A percentile compares a stretch with the other conserved stretches of the same genome.
Evolutionary conservation across 139 green algal genomes (phyloP).

Genomic region (Chlamydomonas sphaeroides): DNA sequence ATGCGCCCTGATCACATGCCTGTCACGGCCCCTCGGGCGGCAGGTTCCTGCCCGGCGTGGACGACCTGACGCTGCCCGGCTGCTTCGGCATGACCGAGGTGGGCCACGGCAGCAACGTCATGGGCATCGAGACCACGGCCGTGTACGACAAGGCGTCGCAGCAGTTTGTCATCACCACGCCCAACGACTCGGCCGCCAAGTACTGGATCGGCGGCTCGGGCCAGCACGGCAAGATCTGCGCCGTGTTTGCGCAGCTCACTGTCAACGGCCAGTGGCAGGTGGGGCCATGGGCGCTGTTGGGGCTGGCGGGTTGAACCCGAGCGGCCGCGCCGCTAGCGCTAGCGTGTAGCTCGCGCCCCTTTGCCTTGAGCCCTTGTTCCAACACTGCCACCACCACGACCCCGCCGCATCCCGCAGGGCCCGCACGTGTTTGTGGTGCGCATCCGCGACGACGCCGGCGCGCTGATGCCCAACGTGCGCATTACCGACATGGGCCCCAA

Average conservation of each 20-base stretch:
- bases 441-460: slow-evolving; percentile 79
- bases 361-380: too few relatives aligned
- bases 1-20: too few relatives aligned
- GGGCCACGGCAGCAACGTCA: slow-evolving; percentile 90
- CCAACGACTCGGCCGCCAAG: slow-evolving; percentile 76
- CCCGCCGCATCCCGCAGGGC: slow-evolving; percentile 76
- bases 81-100: slow-evolving; percentile 89
- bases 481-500: slow-evolving; percentile 71
- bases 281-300: too few relatives aligned
- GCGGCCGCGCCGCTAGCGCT: too few relatives aligned
- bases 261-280: slow-evolving; percentile 69
- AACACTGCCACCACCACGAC: too few relatives aligned
- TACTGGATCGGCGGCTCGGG: slow-evolving; percentile 62
- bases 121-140: slow-evolving; percentile 90
- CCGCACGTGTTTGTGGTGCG: slow-evolving; percentile 92
- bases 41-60: slow-evolving; percentile 67
- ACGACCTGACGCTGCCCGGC: slow-evolving; percentile 74
- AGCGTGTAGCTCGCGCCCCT: too few relatives aligned
- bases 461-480: slow-evolving; percentile 69
- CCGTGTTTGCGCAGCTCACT: slow-evolving; percentile 89
- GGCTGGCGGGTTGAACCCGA: too few relatives aligned
- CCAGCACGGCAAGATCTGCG: slow-evolving; percentile 74
- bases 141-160: slow-evolving; percentile 70
- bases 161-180: slow-evolving; percentile 90
- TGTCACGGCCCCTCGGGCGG: too few relatives aligned